These are phyloP conservation scores for Claviceps sp. DNA, from an alignment of 2,329 filamentous ascomycete species.

Conservation along the genomic window DNA sequence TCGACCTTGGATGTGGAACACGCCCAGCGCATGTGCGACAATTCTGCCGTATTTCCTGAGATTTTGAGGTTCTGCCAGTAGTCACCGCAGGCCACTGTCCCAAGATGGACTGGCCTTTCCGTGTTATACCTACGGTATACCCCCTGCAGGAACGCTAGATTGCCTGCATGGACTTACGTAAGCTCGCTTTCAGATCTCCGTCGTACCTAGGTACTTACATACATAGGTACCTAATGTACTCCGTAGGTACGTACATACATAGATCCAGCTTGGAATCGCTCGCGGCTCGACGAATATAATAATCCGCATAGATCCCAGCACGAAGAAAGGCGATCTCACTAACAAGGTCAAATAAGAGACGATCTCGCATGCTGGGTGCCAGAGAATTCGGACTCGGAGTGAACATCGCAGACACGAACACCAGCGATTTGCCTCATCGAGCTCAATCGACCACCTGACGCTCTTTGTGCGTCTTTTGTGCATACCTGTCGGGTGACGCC, in stretches of 20 bases:
- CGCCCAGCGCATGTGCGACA: not conserved
- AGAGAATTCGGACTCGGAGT: conserved; percentile 8
- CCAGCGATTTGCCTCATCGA: conserved; percentile 27
- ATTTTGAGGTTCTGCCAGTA: conserved; percentile 24
- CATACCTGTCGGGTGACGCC: conserved; percentile 21
- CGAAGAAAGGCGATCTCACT: no score
- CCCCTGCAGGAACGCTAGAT: not conserved
- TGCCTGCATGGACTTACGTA: not conserved
- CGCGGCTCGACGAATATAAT: no score
- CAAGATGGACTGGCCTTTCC: conserved; percentile 5
- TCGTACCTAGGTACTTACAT: no score
- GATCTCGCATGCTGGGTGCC: no score
- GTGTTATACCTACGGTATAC: not conserved
- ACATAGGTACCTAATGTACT: no score
- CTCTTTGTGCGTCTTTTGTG: conserved; percentile 21
- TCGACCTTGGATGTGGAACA: not conserved
- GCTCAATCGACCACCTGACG: conserved; percentile 22
- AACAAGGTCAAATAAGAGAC: no score
- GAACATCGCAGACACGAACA: conserved; percentile 6
- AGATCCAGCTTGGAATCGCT: no score
- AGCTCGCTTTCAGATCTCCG: not conserved
- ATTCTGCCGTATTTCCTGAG: conserved; percentile 10
- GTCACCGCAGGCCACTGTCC: conserved; percentile 19
- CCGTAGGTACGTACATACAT: no score
- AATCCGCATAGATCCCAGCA: no score